Percentiles rank a stretch among this genome's conserved stretches.
These are phyloP conservation scores for Novakomyces olei DNA, from an alignment of 805 yeast species.

Conservation along the genomic window DNA sequence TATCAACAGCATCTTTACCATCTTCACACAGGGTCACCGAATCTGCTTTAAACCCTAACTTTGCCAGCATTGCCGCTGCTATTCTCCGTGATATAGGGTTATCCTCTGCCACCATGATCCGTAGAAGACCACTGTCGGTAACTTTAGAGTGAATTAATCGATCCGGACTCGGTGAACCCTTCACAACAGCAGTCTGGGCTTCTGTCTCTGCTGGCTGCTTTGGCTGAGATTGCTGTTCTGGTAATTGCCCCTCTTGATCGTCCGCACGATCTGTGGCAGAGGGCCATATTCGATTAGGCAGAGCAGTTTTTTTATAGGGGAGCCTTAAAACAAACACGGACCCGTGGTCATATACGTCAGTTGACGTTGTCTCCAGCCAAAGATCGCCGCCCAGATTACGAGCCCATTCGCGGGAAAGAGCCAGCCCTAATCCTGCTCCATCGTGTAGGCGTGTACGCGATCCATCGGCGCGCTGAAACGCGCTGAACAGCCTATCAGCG, in stretches of 20 bases:
- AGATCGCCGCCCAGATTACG: slow-evolving; percentile 84
- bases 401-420: slow-evolving; percentile 68
- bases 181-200: no score
- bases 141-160: background rate
- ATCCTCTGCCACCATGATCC: slow-evolving; percentile 61
- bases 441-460: slow-evolving; percentile 82
- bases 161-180: no score
- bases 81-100: slow-evolving; percentile 70
- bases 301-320: no score
- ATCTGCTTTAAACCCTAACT: slow-evolving; percentile 39
- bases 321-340: no score
- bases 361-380: no score
- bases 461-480: slow-evolving; percentile 85
- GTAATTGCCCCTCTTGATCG: slow-evolving; percentile 85
- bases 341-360: no score
- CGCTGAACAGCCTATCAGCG: slow-evolving; percentile 64
- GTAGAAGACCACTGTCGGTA: background rate
- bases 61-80: slow-evolving; percentile 61
- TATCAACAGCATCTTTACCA: slow-evolving; percentile 41
- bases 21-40: slow-evolving; percentile 66
- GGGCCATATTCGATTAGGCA: no score
- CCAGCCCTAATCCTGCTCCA: slow-evolving; percentile 76
- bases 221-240: slow-evolving; percentile 47
- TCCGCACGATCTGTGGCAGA: no score
- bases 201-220: no score